Percentiles rank a stretch among this genome's conserved stretches.
phyloP scores from a whole-genome alignment of 768 basidiomycete species.

The Hericium alpestre region DNA sequence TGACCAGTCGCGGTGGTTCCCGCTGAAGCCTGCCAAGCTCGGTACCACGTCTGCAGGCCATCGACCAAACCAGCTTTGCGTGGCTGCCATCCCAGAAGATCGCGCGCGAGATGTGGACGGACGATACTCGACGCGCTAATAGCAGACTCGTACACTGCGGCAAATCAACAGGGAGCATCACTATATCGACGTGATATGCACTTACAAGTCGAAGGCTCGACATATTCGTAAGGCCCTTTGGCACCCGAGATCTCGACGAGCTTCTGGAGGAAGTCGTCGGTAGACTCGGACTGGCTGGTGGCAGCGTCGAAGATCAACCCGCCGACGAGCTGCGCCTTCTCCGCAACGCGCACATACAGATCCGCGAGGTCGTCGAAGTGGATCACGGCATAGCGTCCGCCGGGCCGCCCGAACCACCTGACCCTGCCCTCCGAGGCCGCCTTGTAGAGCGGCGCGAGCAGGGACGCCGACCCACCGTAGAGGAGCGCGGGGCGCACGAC shows the following conservation, averaged over 20 bases:
- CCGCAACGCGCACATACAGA: conserved; percentile 29
- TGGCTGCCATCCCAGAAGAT: conserved; percentile 34
- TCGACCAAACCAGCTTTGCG: conserved; percentile 32
- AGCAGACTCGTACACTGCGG: conserved; percentile 12
- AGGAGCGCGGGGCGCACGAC: conserved; percentile 35
- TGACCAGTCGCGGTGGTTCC: not conserved
- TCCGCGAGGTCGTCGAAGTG: conserved; percentile 39
- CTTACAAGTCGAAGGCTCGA: conserved; percentile 26
- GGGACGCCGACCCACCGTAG: conserved; percentile 32
- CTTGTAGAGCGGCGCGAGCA: conserved; percentile 24
- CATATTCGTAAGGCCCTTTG: conserved; percentile 25
- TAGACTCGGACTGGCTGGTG: conserved; percentile 30
- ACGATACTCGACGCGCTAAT: conserved; percentile 21
- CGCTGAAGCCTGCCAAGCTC: conserved; percentile 17
- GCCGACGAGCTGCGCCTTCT: conserved; percentile 24
- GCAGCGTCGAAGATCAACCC: conserved; percentile 32
- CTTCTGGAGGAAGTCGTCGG: conserved; percentile 29
- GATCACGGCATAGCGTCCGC: conserved; percentile 24
- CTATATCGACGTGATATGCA: conserved; percentile 1
- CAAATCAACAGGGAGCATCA: not conserved
- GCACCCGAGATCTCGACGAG: conserved; percentile 29
- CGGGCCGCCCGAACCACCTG: conserved; percentile 25
- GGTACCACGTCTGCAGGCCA: conserved; percentile 32
- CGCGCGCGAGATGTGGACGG: conserved; percentile 29
- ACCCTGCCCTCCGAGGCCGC: conserved; percentile 21